phyloP scores from a whole-genome alignment of 768 basidiomycete genomes.

The Suillus subalutaceus region DNA sequence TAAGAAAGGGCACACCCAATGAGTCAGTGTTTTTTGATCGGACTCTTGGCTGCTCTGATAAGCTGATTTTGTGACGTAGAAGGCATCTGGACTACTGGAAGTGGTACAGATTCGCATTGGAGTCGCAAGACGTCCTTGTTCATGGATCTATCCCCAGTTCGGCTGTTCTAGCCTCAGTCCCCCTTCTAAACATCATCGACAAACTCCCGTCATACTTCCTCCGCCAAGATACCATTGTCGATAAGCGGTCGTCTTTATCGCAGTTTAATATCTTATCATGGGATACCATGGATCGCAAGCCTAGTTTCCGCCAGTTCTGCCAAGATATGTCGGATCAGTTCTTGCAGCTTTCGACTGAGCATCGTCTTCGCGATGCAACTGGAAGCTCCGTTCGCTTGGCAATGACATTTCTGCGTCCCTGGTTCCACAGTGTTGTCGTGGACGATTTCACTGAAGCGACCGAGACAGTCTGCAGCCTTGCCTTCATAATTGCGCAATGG shows the following conservation, averaged over 20 bases:
- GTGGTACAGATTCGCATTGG: constrained; percentile 75
- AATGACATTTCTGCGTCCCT: constrained; percentile 66
- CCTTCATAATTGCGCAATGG: constrained; percentile 62
- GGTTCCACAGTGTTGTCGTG: constrained; percentile 59
- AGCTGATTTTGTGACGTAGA: constrained; percentile 34
- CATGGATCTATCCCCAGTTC: constrained; percentile 66
- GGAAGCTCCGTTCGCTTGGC: constrained; percentile 70
- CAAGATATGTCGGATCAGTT: constrained; percentile 68
- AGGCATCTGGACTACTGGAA: constrained; percentile 69
- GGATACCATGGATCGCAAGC: constrained; percentile 62
- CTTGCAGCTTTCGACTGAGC: constrained; percentile 54
- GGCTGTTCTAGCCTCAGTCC: constrained; percentile 71
- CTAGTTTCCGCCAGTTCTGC: constrained; percentile 71
- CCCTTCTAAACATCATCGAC: constrained; percentile 63
- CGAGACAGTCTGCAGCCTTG: constrained; percentile 42
- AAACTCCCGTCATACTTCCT: constrained; percentile 76
- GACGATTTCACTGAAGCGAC: constrained; percentile 43
- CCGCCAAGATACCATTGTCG: constrained; percentile 33
- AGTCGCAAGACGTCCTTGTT: constrained; percentile 77
- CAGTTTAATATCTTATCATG: constrained; percentile 46
- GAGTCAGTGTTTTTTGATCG: constrained; percentile 48
- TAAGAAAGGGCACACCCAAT: constrained; percentile 51
- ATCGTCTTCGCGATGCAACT: constrained; percentile 66
- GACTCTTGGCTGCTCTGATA: background rate
- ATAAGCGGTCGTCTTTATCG: constrained; percentile 29